phyloP scores from a whole-genome alignment of 306 rosid genomes.

The Styphnolobium japonicum region DNA sequence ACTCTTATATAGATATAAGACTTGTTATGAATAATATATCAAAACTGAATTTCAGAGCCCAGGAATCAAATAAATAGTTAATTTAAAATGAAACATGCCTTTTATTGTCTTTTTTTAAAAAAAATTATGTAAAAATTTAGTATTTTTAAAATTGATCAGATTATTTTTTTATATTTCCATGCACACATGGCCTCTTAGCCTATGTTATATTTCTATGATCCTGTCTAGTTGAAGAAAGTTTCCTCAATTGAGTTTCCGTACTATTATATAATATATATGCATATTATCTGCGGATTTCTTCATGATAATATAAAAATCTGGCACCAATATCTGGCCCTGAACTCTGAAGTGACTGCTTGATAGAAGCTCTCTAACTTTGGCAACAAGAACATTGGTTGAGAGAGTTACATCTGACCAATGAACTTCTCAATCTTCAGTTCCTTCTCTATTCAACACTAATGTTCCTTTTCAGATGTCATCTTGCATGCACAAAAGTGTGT shows the following conservation, averaged over 20 bases:
- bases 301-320: background rate
- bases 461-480: constrained; percentile 21
- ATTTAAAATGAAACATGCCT: too few relatives aligned
- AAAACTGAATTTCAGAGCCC: background rate
- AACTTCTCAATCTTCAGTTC: background rate
- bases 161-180: too few relatives aligned
- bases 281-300: background rate
- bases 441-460: too few relatives aligned
- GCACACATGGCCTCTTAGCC: too few relatives aligned
- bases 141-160: too few relatives aligned
- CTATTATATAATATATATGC: constrained; percentile 7
- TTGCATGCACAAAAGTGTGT: constrained; percentile 17
- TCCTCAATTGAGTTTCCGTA: background rate
- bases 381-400: constrained; percentile 47
- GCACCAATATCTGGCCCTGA: background rate
- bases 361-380: constrained; percentile 26
- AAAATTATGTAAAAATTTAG: too few relatives aligned
- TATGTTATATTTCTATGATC: background rate
- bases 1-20: background rate
- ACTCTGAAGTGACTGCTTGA: constrained; percentile 15
- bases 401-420: constrained; percentile 36
- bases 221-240: background rate
- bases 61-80: too few relatives aligned
- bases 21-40: too few relatives aligned
- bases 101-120: too few relatives aligned